Percentiles rank a stretch among this genome's conserved stretches.
Conservation (phyloP, 2,329 filamentous ascomycete genomes). For the Chalara sp. region DNA sequence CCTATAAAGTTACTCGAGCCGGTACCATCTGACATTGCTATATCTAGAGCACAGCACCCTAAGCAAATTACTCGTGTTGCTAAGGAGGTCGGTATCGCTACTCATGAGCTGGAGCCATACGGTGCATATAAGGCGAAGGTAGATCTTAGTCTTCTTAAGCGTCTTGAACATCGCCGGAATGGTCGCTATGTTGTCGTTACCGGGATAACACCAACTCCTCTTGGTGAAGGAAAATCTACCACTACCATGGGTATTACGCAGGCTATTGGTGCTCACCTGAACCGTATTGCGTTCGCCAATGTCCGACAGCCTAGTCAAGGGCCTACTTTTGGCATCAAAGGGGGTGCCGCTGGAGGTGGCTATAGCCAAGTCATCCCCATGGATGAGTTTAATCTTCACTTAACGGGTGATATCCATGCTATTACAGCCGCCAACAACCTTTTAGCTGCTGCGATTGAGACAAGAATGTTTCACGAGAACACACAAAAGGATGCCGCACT, state of each 20-base stretch:
- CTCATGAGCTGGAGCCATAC: constrained; percentile 90
- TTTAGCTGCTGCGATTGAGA: constrained; percentile 92
- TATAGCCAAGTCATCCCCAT: constrained; percentile 99
- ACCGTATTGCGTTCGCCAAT: constrained; percentile 87
- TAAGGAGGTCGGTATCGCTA: constrained; percentile 77
- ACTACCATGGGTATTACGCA: constrained; percentile 95
- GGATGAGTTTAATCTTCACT: constrained; percentile 98
- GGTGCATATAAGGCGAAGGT: constrained; percentile 96
- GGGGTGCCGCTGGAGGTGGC: constrained; percentile 90
- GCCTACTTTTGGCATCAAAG: constrained; percentile 98
- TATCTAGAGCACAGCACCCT: constrained; percentile 84
- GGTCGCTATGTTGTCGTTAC: constrained; percentile 90
- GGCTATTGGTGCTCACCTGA: constrained; percentile 82
- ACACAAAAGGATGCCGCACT: constrained; percentile 87
- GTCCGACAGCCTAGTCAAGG: constrained; percentile 95
- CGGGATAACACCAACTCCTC: constrained; percentile 91
- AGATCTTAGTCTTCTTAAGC: constrained; percentile 71
- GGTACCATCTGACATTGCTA: constrained; percentile 91
- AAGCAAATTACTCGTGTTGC: constrained; percentile 85
- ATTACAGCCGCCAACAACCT: constrained; percentile 97
- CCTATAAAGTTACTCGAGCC: constrained; percentile 72
- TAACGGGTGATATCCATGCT: constrained; percentile 96
- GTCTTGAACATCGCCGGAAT: constrained; percentile 79
- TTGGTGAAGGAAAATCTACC: constrained; percentile 97
- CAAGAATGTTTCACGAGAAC: constrained; percentile 95